Evolutionary conservation across 805 yeast genomes (phyloP), one percentile per base, ranked within the genome.

Genomic region (Cyberlindnera euphorbiae): DNA sequence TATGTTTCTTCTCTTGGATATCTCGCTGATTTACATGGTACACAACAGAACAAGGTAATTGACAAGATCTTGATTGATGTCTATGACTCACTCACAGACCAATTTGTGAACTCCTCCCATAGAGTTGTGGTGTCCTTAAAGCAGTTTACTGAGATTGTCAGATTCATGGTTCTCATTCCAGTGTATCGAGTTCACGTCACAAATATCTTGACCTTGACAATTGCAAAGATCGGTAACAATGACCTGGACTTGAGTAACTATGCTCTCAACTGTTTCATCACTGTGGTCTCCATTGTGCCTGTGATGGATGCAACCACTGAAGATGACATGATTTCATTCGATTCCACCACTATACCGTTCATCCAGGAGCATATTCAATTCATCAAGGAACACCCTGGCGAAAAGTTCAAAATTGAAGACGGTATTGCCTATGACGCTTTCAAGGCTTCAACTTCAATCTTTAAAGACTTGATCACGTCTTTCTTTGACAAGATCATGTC

Each of bases 171-270:
- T 0, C 54, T 63, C 6, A 67, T 74, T 2, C 81, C 81, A 1
- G 58, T 77, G 2, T 86, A 73, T 53, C 65, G 96, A 29, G 77
- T 85, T 10, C 98, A 93, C 51, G 63, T 87, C 10, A 76, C 94
- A 0, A 74, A 94, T 36, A 64, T 93, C 12, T 55, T 89, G 26
- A 73, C 79, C 18, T 67, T 86, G 57, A 63, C 80, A 2, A 56
- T 88, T 7, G 84, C 88, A 0, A 96, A 93, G 21, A 77, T 93
- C 19, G 97, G 93, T 55, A 75, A 89, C 1, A 93, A 89, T 55
- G 98, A 93, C 58, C 68, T 87, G 32, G 69, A 67, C 11, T 75
- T 89, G 53, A 80, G 96, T 0, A 67, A 78, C 12, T 71, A 76
- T 34, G 73, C 95, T 0, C 60, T 89, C 27, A 73, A 79, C 39